Conservation (phyloP, 2,329 filamentous ascomycete genomes). For the Trichophyton rubrum region DNA sequence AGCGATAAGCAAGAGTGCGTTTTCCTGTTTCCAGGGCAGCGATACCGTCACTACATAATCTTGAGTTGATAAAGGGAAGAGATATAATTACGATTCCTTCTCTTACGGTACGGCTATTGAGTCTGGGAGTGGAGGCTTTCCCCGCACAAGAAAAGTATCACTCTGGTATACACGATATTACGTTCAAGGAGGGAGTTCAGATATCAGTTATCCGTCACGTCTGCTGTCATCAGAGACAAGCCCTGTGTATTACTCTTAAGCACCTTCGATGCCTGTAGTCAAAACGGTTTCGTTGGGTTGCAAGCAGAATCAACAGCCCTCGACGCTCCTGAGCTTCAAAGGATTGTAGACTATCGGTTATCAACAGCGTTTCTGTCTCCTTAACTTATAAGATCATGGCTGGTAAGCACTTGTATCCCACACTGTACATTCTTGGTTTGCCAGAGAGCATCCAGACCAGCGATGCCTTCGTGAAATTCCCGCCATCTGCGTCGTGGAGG, state of each 20-base stretch:
- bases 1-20: neutral
- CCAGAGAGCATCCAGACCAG: neutral
- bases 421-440: neutral
- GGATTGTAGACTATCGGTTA: constrained; percentile 28
- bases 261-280: constrained; percentile 31
- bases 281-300: constrained; percentile 13
- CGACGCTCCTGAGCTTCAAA: constrained; percentile 11
- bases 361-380: constrained; percentile 12
- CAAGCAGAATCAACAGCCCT: constrained; percentile 11
- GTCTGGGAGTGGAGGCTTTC: neutral
- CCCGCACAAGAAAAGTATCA: neutral
- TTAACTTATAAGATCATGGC: constrained; percentile 37
- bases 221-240: constrained; percentile 17
- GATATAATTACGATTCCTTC: neutral
- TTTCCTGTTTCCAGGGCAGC: neutral
- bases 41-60: neutral
- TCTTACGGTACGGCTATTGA: neutral
- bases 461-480: neutral
- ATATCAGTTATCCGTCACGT: constrained; percentile 19
- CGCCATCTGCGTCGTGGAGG: neutral
- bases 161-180: neutral
- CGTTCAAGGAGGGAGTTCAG: constrained; percentile 14
- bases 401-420: constrained; percentile 44
- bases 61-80: neutral
- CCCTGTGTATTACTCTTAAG: constrained; percentile 29